Evolutionary conservation across 306 rosid species (phyloP), one percentile per base, ranked within the genome.

Genomic region (Casuarina glauca): DNA sequence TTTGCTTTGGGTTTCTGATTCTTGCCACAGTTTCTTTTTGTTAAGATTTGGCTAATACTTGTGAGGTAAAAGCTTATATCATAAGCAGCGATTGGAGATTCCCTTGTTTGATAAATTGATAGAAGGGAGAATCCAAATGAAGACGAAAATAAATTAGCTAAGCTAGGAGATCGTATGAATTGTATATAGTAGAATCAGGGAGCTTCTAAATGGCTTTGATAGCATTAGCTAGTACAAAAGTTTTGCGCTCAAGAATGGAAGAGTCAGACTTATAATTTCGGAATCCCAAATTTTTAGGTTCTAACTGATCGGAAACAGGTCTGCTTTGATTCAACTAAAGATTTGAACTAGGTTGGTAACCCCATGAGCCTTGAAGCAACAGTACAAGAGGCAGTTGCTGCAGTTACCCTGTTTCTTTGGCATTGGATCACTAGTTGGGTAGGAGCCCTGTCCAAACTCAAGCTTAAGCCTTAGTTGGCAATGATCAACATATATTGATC

Each of bases 361-460:
- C 26, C 48, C 39, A 66, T 66, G 32, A 67, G 42, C 48, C 12
- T 67, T 7, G 49, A 67, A 67, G 46, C 71, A 32, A 12, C 68
- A 16, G 42, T 35, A 35, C 9, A 5, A 11, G 68, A 3, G 71
- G 50, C 17, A 36, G 32, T 41, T 15, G 69, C 71, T 66, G 50
- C 71, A 6, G 13, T 38, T 16, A 42, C 20, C 50, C 49, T 16
- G 69, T 62, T 17, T 62, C 49, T 66, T 42, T 66, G 35, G 15
- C 71, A 66, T 41, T 42, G 71, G 71, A 43, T 26, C 71, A 66
- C 35, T 38, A 50, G 50, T 9, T 66, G 50, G 49, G 49, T 66
- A 42, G 71, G 32, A 36, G 50, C 71, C 50, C 35, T 66, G 71
- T 13, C 71, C 44, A 16, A 41, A 7, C 50, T 66, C 35, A 42